Evolutionary conservation across 768 basidiomycete genomes (phyloP).

Genomic region (Leccinum imitatum): DNA sequence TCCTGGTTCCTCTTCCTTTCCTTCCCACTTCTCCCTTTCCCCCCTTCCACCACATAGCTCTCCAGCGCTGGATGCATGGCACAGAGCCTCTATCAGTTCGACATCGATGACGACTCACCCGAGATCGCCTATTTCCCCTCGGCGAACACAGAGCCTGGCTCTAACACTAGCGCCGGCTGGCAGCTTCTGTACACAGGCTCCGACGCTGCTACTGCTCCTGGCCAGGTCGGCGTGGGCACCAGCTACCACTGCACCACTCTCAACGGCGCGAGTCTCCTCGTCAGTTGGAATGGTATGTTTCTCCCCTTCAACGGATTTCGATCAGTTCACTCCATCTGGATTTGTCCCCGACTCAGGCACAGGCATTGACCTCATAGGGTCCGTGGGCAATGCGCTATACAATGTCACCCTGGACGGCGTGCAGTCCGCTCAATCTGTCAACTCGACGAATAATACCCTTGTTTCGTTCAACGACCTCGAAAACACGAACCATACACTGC

Average conservation of each 20-base stretch:
- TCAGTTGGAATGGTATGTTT: constrained; percentile 61
- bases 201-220: constrained; percentile 44
- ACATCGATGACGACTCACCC: constrained; percentile 69
- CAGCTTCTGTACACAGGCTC: constrained; percentile 57
- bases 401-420: constrained; percentile 52
- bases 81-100: constrained; percentile 34
- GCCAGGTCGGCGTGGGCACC: constrained; percentile 51
- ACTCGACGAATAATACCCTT: constrained; percentile 41
- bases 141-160: constrained; percentile 49
- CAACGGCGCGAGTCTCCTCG: constrained; percentile 53
- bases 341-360: constrained; percentile 46
- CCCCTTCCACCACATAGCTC: constrained; percentile 3
- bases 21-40: constrained; percentile 15
- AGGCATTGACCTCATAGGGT: constrained; percentile 60
- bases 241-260: constrained; percentile 63
- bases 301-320: not conserved
- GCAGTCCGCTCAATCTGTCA: constrained; percentile 24
- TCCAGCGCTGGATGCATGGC: constrained; percentile 36
- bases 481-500: constrained; percentile 53
- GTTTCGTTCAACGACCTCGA: constrained; percentile 47
- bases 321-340: constrained; percentile 7
- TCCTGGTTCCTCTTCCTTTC: not conserved
- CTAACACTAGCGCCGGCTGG: constrained; percentile 61
- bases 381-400: constrained; percentile 45
- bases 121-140: constrained; percentile 60